Evolutionary conservation across 2,329 filamentous ascomycete genomes (phyloP), one percentile per base, ranked within the genome.

Genomic region (Trichoderma harzianum): DNA sequence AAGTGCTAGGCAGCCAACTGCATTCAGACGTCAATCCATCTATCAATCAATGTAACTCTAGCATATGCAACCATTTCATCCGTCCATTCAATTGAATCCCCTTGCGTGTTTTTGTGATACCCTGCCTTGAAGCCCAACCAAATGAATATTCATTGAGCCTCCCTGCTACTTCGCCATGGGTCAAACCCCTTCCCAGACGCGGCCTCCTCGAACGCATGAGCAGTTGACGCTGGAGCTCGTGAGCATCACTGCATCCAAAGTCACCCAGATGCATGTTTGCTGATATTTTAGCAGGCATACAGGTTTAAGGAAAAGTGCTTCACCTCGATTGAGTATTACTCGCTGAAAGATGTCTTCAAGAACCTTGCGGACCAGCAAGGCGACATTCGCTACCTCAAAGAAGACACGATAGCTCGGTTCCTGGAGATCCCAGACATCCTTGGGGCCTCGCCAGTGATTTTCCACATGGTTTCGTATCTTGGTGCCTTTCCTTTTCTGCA

Each of bases 401-500:
- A 83, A 78, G 88, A 91, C 66, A 93, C 91, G 12, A 82, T 94
- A 74, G 87, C 89, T 72, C 87, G 90, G 39, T 94, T 92, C 79
- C 87, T 94, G 58, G 91, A 92, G 80, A 86, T 94, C 24, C 92
- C 92, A 4, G 91, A 93, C 77, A 86, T 90, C 30, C 82, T 94
- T 30, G 87, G 85, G 65, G 91, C 88, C 8, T 91, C 91, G 5
- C 86, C 90, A 2, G 86, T 94, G 57, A 77, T 94, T 60, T 93
- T 92, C 77, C 90, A 92, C 76, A 91, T 93, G 86, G 79, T 91
- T 3, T 91, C 90, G 5, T 92, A 91, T 75, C 84, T 93, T 1
- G 92, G 90, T 36, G 90, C 92, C 1, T 94, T 94, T 72, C 92
- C 92, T 0, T 93, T 93, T 74, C 84, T 92, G 3, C 86, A 88